Percentiles rank a stretch among this genome's conserved stretches.
Conservation (phyloP, 73 alveolate genomes). For the Diophrys sp. region DNA sequence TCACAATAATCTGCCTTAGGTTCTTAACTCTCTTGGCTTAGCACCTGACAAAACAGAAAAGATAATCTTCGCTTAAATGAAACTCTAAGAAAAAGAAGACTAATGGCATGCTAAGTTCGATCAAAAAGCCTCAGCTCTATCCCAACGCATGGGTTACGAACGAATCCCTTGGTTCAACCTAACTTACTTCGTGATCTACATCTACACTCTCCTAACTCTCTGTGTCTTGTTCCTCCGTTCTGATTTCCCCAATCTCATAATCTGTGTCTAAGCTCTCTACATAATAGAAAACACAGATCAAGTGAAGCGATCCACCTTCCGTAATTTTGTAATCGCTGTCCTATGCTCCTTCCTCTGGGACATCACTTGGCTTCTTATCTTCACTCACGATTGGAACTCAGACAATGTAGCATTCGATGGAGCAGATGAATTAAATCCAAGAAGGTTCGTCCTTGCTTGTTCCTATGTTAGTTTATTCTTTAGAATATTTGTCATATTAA, state of each 20-base stretch:
- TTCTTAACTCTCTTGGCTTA: neutral
- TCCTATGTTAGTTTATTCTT: conserved; percentile 45
- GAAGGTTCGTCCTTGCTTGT: conserved; percentile 29
- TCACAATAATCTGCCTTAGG: too few species aligned
- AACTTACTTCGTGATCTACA: conserved; percentile 19
- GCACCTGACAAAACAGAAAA: neutral
- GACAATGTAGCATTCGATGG: conserved; percentile 10
- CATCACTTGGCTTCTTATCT: conserved; percentile 38
- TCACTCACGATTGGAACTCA: neutral
- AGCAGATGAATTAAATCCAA: conserved; percentile 22
- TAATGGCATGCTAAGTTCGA: conserved; percentile 23
- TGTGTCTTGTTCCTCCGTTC: conserved; percentile 28
- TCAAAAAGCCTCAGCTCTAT: conserved; percentile 19
- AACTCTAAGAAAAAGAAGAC: conserved; percentile 5
- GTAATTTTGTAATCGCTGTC: conserved; percentile 29
- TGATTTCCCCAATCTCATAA: conserved; percentile 44
- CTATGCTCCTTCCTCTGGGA: conserved; percentile 33
- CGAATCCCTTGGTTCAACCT: conserved; percentile 48
- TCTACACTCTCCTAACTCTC: conserved; percentile 37
- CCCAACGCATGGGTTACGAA: conserved; percentile 34
- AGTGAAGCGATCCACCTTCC: conserved; percentile 18
- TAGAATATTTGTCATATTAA: conserved; percentile 39
- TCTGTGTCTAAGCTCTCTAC: conserved; percentile 31
- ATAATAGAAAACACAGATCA: conserved; percentile 33
- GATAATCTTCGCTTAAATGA: neutral